phyloP scores from a whole-genome alignment of 2,329 filamentous ascomycete genomes.

The Pseudopithomyces maydicus region DNA sequence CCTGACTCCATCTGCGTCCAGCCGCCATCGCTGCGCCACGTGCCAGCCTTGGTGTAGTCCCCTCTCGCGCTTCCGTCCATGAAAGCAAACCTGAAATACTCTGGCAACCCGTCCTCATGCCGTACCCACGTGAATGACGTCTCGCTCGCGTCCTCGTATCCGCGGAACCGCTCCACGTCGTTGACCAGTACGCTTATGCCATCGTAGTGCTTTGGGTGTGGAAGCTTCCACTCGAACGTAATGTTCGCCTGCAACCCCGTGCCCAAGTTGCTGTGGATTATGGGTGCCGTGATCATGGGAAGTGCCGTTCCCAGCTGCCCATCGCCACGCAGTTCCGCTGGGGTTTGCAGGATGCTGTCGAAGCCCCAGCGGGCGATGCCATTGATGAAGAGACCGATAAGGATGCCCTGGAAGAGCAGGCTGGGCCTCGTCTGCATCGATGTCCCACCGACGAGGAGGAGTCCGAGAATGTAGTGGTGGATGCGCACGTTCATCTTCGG shows the following conservation, averaged over 20 bases:
- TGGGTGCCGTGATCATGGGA: conserved; percentile 50
- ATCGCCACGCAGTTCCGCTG: conserved; percentile 67
- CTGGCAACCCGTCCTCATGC: conserved; percentile 54
- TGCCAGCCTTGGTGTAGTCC: conserved; percentile 78
- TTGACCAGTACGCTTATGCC: conserved; percentile 83
- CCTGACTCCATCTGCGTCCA: conserved; percentile 71
- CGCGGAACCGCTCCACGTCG: conserved; percentile 80
- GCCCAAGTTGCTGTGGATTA: conserved; percentile 52
- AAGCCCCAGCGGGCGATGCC: conserved; percentile 95
- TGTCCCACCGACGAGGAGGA: conserved; percentile 86
- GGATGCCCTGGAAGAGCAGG: conserved; percentile 84
- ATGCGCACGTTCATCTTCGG: conserved; percentile 74
- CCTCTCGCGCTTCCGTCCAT: conserved; percentile 67
- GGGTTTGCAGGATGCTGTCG: conserved; percentile 84
- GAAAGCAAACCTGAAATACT: conserved; percentile 80
- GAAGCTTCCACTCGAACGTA: conserved; percentile 64
- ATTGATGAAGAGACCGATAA: conserved; percentile 92
- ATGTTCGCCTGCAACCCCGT: conserved; percentile 57
- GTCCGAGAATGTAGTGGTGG: conserved; percentile 90
- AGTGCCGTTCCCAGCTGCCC: conserved; percentile 63
- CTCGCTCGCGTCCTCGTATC: conserved; percentile 65
- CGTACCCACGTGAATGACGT: conserved; percentile 65
- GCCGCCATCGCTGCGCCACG: conserved; percentile 66
- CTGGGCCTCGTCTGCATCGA: conserved; percentile 84
- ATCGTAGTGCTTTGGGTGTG: conserved; percentile 62